Conservation (phyloP, 306 rosid species). For the Fragaria nilgerrensis region DNA sequence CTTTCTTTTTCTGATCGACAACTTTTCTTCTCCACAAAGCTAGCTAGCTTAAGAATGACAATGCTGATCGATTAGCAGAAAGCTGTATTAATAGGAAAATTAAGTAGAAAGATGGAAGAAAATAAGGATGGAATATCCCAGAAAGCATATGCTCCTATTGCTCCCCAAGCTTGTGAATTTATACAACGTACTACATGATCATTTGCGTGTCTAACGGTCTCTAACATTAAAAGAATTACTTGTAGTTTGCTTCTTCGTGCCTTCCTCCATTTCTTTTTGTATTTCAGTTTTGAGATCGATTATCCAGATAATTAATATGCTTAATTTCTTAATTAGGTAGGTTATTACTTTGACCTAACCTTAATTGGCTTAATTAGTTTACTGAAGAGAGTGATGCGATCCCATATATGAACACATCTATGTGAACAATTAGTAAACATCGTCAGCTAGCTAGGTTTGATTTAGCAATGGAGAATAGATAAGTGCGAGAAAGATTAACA, state of each 20-base stretch:
- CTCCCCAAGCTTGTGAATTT: not conserved
- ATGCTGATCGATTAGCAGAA: not conserved
- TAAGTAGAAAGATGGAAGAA: not conserved
- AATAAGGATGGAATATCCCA: not conserved
- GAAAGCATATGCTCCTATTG: slow-evolving; percentile 12
- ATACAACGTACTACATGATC: not conserved
- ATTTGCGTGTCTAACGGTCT: slow-evolving; percentile 7
- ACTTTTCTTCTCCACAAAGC: not conserved
- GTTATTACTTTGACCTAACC: not conserved
- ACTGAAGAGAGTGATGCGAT: not conserved
- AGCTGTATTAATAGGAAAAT: slow-evolving; percentile 14
- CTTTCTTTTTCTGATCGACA: not conserved
- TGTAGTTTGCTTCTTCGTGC: not conserved
- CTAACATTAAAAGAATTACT: not conserved
- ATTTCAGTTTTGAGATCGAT: not conserved
- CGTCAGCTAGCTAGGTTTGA: not conserved
- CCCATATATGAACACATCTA: not conserved
- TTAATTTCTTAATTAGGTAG: not conserved
- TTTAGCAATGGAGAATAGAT: not conserved
- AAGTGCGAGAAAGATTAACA: not conserved
- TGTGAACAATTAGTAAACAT: not conserved
- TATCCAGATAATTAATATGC: not conserved
- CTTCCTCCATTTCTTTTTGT: not conserved
- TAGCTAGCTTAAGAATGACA: slow-evolving; percentile 1
- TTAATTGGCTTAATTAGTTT: not conserved